A percentile compares a stretch with the other conserved stretches of the same genome.
phyloP scores from a whole-genome alignment of 345 rosid genomes.

The Eucalyptus cloeziana region DNA sequence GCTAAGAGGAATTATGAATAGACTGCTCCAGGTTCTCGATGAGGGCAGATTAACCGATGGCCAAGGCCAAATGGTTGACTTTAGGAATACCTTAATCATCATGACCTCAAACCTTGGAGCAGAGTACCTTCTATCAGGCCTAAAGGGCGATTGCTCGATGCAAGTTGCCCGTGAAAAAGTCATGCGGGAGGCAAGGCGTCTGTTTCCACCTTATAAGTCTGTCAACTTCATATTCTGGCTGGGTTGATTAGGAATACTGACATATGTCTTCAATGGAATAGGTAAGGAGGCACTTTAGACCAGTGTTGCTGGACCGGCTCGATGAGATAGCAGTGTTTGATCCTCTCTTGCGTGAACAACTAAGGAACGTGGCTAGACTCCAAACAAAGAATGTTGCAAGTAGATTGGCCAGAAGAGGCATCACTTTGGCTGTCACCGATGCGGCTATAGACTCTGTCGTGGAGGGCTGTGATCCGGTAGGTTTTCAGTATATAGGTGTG shows the following conservation, averaged over 20 bases:
- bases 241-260: neutral
- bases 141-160: slow-evolving; percentile 52
- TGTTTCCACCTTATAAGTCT: too few species aligned
- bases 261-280: neutral
- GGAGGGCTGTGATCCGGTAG: slow-evolving; percentile 73
- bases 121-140: slow-evolving; percentile 51
- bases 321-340: slow-evolving; percentile 79
- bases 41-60: slow-evolving; percentile 78
- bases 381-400: slow-evolving; percentile 75
- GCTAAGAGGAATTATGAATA: slow-evolving; percentile 62
- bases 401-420: slow-evolving; percentile 74
- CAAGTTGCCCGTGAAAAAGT: slow-evolving; percentile 69
- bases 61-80: slow-evolving; percentile 81
- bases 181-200: slow-evolving; percentile 43
- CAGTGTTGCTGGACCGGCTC: slow-evolving; percentile 68
- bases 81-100: slow-evolving; percentile 58
- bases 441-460: slow-evolving; percentile 52
- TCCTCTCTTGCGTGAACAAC: slow-evolving; percentile 71
- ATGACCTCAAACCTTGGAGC: slow-evolving; percentile 84
- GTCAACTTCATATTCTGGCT: too few species aligned
- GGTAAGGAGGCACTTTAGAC: slow-evolving; percentile 73
- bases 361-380: slow-evolving; percentile 63
- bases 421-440: slow-evolving; percentile 70
- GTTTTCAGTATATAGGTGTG: neutral
- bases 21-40: slow-evolving; percentile 45